Evolutionary conservation across 164 flowering plant genomes (phyloP).

Genomic region (Magnolia kwangsiensis): DNA sequence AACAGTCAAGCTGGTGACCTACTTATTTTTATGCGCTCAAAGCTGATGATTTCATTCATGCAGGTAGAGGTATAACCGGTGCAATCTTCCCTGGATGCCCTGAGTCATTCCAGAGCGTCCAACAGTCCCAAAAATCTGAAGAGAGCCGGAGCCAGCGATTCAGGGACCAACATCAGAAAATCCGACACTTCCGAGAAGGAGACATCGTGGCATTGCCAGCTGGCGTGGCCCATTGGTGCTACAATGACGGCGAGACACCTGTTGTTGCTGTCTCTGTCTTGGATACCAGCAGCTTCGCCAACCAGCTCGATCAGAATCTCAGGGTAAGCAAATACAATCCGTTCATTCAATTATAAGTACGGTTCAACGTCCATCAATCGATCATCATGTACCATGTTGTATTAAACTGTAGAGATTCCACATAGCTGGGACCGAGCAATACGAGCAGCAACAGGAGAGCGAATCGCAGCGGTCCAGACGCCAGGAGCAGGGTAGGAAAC

Average conservation of each 20-base stretch:
- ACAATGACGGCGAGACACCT: slow-evolving; percentile 37
- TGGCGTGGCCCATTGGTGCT: slow-evolving; percentile 40
- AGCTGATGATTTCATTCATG: too few species aligned
- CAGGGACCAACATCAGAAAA: slow-evolving; percentile 41
- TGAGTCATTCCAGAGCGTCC: slow-evolving; percentile 41
- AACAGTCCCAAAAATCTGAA: neutral
- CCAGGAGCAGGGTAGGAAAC: neutral
- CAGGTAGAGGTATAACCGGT: slow-evolving; percentile 53
- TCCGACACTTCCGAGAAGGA: slow-evolving; percentile 29
- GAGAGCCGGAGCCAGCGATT: slow-evolving; percentile 9
- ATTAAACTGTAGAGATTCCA: slow-evolving; percentile 24
- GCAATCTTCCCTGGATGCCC: slow-evolving; percentile 57
- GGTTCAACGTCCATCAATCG: neutral
- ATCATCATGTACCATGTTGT: neutral
- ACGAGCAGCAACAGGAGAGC: neutral
- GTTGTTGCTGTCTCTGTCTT: slow-evolving; percentile 22
- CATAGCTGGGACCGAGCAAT: slow-evolving; percentile 28
- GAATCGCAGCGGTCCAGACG: neutral
- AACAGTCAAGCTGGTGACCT: too few species aligned
- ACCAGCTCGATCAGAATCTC: slow-evolving; percentile 40
- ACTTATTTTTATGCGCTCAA: too few species aligned
- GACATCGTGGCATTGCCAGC: slow-evolving; percentile 37
- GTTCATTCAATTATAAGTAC: too few species aligned
- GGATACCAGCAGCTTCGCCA: slow-evolving; percentile 28
- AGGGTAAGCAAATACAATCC: slow-evolving; percentile 24